Conservation (phyloP, 495 filamentous ascomycete genomes). For the Podospora didyma region DNA sequence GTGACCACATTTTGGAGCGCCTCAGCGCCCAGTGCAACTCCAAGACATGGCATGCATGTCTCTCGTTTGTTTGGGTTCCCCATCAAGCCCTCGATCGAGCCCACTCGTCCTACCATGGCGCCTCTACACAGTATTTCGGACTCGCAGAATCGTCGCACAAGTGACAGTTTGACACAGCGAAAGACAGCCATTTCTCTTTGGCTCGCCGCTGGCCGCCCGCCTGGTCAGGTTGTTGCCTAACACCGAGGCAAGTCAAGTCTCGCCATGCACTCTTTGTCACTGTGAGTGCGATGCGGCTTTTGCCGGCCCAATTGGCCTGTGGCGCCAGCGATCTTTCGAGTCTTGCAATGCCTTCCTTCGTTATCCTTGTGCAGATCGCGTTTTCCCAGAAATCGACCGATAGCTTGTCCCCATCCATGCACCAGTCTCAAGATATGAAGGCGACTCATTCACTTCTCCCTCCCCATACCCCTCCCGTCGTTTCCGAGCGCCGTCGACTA, state of each 20-base stretch:
- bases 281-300: background rate
- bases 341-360: background rate
- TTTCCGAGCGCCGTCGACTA: background rate
- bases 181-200: no score
- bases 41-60: background rate
- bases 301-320: background rate
- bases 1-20: background rate
- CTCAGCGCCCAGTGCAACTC: background rate
- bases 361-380: background rate
- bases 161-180: no score
- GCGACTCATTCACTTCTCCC: background rate
- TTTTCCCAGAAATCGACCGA: background rate
- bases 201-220: no score
- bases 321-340: background rate
- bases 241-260: constrained; percentile 13
- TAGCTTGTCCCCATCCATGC: no score
- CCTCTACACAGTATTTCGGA: no score
- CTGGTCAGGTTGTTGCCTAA: background rate
- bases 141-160: no score
- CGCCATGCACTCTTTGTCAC: background rate
- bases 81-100: background rate
- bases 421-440: no score
- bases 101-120: no score
- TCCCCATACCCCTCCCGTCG: background rate
- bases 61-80: background rate